Base-by-base conservation (phyloP, 306 rosid species). In the Inga oerstediana region DNA sequence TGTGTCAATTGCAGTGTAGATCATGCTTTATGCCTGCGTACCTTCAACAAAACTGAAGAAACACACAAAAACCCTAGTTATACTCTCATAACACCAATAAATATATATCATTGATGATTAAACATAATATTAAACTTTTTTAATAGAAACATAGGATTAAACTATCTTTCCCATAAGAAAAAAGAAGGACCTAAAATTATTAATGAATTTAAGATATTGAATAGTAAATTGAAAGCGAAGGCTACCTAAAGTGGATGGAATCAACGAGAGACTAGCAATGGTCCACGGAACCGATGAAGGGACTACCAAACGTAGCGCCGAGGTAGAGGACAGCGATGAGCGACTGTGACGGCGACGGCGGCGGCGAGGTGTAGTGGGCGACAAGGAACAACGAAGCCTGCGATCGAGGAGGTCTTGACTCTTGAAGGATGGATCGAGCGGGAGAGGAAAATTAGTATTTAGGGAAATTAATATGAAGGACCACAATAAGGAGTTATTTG, bases 1-100 rank as follows among this genome's bases (percentile, higher is more conserved):
- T 12, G 93, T 92, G 87, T 92, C 93, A 45, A 92, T 90, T 19
- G 95, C 95, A 32, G 92, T 92, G 75, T 75, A 75, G 66, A 75
- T 34, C 78, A 75, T 74, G 62, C 62, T 48, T 30, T 73, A 44
- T 72, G 32, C 58, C 58, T 6, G 12, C 51, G 20, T 5, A 72
- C 22, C 75, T 45, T 72, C 54, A 22, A 43, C 11, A 70, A 70
- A 71, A 35, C 75, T 43, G 75, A 9, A 70, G 8, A 46, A 71
- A 71, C 17, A 45, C 32, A 44, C 58, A 72, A 72, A 72, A 72
- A 24, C 37, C 39, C 76, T n/a, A 72, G 56, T 44, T 10, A 43
- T 70, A 43, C 0, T 10, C 43, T 43, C 9, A 20, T 39, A 69
- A 41, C 32, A 41, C 13, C 24, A 2, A 69, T 4, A 39, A 0